Base-by-base conservation (phyloP, 345 rosid genomes). In the Pelargonium nanum region DNA sequence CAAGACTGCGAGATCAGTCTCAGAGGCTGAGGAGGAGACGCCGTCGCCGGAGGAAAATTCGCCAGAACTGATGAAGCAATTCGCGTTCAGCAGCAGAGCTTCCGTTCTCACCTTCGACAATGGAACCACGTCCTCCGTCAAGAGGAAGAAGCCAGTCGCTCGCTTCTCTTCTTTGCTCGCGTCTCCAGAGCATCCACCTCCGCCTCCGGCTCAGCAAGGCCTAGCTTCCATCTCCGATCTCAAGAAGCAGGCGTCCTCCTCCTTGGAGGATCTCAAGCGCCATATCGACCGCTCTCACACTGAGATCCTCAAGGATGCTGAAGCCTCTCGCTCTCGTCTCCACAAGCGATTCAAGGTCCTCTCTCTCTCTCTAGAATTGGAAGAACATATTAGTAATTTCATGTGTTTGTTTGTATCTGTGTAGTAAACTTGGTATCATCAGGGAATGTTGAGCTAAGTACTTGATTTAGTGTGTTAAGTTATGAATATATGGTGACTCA, bases 291-390 rank as follows among this genome's bases (percentile, higher is more conserved):
- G 63, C 26, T 83, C 83, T 51, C 82, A 82, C 65, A 73, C 83
- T 1, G 76, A 70, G 79, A 80, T 83, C 61, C 69, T 80, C 65
- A 70, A 75, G 63, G 84, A 80, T 52, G 67, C 80, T 51, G 81
- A 83, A 25, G 79, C 84, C 24, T 75, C 82, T 64, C 75, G 66
- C 52, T 73, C 81, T 54, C 81, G 83, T 51, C 78, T 83, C 69
- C 76, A 75, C 22, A 83, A 83, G 72, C 81, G 83, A 64, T 70
- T 69, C 75, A 78, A 83, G 84, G 87, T 74, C 2, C 55, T 55
- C 56, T 48, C 64, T 58, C 40, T 67, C 32, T 19, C 56, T 53
- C 56, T 53, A 22, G 26, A 22, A 8, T 22, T 10, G 26, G 57
- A 25, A 22, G 26, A 16, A 22, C 2, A 55, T 8, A 25, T 55